Percentiles rank a stretch among this genome's conserved stretches.
These are phyloP conservation scores for Podosphaera aphanis DNA, from an alignment of 2,329 filamentous ascomycete species.

Conservation along the genomic window DNA sequence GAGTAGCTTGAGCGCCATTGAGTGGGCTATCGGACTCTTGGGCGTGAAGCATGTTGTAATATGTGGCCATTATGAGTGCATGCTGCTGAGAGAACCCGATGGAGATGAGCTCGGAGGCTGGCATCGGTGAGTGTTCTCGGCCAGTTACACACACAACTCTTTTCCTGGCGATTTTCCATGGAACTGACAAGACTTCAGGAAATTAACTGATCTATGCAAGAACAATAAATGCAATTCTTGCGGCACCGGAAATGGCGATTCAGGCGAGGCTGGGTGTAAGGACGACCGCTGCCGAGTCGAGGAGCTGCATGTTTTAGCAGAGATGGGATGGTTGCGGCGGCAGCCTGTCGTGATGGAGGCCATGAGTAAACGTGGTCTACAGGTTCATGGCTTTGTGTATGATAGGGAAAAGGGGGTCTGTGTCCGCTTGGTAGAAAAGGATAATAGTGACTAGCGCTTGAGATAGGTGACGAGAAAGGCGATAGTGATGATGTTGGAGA, in stretches of 20 bases:
- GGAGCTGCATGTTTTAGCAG: constrained; percentile 37
- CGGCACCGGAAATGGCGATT: constrained; percentile 22
- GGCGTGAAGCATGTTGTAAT: constrained; percentile 33
- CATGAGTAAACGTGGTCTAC: constrained; percentile 31
- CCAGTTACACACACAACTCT: constrained; percentile 14
- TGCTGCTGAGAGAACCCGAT: constrained; percentile 23
- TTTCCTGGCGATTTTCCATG: constrained; percentile 2
- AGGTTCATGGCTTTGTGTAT: constrained; percentile 40
- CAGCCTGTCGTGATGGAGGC: constrained; percentile 36
- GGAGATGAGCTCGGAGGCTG: constrained; percentile 25
- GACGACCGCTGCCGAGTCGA: constrained; percentile 18
- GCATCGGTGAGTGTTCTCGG: constrained; percentile 18
- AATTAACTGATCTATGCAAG: neutral
- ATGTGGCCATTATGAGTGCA: constrained; percentile 31
- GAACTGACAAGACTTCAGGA: neutral
- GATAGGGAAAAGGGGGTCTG: constrained; percentile 32
- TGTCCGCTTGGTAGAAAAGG: constrained; percentile 24
- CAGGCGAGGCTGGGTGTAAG: no score
- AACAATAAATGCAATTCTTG: constrained; percentile 4
- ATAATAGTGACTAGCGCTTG: constrained; percentile 2
- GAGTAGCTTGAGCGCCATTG: constrained; percentile 30
- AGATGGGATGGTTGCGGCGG: constrained; percentile 30
- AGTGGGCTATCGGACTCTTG: constrained; percentile 37
- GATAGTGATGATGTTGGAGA: neutral
- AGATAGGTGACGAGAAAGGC: neutral